Evolutionary conservation across 139 green algal species (phyloP).

Genomic region (Zygnema circumcarinatum): DNA sequence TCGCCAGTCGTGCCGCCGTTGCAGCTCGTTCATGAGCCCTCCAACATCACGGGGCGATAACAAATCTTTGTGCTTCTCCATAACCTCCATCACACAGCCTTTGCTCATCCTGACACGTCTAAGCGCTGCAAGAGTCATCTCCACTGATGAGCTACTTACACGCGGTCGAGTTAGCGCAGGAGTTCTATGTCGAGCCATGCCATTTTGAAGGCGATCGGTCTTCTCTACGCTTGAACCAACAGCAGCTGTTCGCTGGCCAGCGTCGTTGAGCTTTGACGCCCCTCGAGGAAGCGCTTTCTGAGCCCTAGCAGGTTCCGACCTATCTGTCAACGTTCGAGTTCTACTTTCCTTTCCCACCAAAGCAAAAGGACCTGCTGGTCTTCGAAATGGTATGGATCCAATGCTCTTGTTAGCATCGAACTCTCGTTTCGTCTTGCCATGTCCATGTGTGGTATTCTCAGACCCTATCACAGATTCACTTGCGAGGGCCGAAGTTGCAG

Average conservation of each 20-base stretch:
- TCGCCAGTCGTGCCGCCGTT: conserved; percentile 41
- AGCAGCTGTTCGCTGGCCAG: too few species aligned
- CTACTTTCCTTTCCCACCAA: not conserved
- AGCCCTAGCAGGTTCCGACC: too few species aligned
- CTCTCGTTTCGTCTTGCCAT: not conserved
- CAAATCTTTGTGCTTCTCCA: conserved; percentile 26
- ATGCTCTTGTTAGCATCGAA: not conserved
- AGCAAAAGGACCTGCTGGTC: not conserved
- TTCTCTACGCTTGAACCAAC: not conserved
- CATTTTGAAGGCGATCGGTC: not conserved
- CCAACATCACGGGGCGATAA: conserved; percentile 2
- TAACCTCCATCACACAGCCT: not conserved
- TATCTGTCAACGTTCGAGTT: not conserved
- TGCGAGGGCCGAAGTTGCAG: not conserved
- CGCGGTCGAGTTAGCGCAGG: not conserved
- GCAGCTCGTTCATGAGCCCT: conserved; percentile 39
- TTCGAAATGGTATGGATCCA: not conserved
- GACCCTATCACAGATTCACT: not conserved
- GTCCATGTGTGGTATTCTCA: not conserved
- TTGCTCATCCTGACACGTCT: not conserved
- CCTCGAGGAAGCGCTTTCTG: not conserved
- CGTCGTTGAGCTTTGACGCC: not conserved
- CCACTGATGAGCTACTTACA: not conserved
- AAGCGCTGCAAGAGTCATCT: not conserved
- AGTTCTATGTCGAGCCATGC: conserved; percentile 2